Conservation (phyloP, 2,329 filamentous ascomycete genomes). For the Talaromyces islandicus region DNA sequence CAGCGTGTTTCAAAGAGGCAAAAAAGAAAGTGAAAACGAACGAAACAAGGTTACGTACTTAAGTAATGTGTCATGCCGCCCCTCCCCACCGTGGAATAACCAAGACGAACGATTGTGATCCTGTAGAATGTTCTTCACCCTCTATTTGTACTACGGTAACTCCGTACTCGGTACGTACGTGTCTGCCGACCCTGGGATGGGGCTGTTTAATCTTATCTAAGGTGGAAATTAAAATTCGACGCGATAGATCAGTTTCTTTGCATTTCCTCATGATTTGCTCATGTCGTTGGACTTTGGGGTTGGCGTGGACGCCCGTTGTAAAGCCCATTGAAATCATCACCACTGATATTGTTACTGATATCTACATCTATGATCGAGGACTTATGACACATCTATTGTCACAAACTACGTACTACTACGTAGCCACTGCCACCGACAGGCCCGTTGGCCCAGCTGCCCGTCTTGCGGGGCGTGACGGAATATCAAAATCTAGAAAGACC, state of each 20-base stretch:
- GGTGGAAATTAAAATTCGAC: neutral
- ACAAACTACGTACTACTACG: neutral
- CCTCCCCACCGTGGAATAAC: neutral
- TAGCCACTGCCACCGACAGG: neutral
- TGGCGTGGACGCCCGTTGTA: neutral
- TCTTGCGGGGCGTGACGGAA: neutral
- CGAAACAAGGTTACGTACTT: neutral
- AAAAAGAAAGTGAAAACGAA: no score
- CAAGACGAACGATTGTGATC: neutral
- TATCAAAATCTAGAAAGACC: neutral
- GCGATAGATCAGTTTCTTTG: neutral
- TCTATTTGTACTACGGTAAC: no score
- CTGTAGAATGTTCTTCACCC: neutral
- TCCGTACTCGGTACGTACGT: no score
- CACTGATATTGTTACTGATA: neutral
- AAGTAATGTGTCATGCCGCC: neutral
- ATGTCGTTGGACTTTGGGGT: neutral
- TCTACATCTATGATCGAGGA: no score
- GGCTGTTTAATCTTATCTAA: neutral
- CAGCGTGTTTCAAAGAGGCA: neutral
- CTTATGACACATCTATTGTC: neutral
- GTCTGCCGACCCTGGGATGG: neutral
- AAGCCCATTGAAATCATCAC: neutral
- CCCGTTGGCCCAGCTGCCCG: neutral
- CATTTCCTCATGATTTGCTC: neutral